Conservation (phyloP, 768 basidiomycete genomes). For the Fistulinella prunicolor region DNA sequence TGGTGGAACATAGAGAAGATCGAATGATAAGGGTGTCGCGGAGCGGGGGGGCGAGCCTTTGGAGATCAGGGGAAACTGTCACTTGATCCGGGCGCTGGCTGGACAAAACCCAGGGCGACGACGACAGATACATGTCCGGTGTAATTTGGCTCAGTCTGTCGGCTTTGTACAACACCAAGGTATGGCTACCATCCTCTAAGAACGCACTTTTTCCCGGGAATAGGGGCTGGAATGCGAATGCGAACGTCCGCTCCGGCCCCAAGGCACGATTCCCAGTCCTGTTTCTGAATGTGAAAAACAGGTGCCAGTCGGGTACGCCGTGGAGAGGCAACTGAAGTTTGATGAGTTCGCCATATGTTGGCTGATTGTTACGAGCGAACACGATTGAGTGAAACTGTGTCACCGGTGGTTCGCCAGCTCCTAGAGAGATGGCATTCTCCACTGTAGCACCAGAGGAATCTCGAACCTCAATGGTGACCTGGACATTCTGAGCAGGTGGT, state of each 20-base stretch:
- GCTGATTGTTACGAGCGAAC: conserved; percentile 82
- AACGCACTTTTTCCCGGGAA: conserved; percentile 75
- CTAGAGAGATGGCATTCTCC: conserved; percentile 73
- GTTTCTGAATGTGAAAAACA: conserved; percentile 93
- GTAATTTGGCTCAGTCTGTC: conserved; percentile 64
- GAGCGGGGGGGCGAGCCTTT: conserved; percentile 62
- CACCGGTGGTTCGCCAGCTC: conserved; percentile 79
- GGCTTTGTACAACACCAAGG: conserved; percentile 77
- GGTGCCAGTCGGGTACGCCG: conserved; percentile 74
- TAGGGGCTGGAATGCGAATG: conserved; percentile 89
- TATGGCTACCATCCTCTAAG: conserved; percentile 87
- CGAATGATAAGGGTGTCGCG: conserved; percentile 80
- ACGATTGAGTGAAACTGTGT: conserved; percentile 88
- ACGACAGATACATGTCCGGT: conserved; percentile 68
- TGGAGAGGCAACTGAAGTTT: conserved; percentile 76
- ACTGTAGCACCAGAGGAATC: conserved; percentile 66
- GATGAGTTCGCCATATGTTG: conserved; percentile 91
- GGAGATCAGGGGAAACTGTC: conserved; percentile 54
- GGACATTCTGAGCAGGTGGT: conserved; percentile 55
- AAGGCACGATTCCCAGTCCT: conserved; percentile 51
- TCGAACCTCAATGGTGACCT: conserved; percentile 88
- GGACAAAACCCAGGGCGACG: conserved; percentile 55
- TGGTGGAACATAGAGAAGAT: conserved; percentile 88
- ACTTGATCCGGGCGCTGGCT: conserved; percentile 63
- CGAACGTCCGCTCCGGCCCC: conserved; percentile 73